Evolutionary conservation across 1,139 yeast species (phyloP).

Genomic region (Pichia sp.): DNA sequence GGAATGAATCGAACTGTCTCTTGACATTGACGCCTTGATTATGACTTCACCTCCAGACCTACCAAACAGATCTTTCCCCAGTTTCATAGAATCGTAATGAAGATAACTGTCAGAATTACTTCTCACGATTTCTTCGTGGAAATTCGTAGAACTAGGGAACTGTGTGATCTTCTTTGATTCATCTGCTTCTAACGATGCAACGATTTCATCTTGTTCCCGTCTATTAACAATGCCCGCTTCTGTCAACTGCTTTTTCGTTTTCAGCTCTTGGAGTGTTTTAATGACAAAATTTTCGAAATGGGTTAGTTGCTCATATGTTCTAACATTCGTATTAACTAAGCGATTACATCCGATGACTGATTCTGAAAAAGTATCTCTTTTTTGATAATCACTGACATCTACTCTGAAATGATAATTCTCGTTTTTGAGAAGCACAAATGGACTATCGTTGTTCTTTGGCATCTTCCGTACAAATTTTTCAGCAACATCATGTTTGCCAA

Average conservation of each 20-base stretch:
- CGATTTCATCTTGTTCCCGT: conserved; percentile 15
- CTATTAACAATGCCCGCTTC: conserved; percentile 21
- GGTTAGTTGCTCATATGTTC: conserved; percentile 19
- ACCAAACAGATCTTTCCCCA: conserved; percentile 10
- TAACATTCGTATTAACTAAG: conserved; percentile 1
- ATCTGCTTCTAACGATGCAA: conserved; percentile 12
- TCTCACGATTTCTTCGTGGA: conserved; percentile 11
- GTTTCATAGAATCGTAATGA: conserved; percentile 6
- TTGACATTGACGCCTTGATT: conserved; percentile 12
- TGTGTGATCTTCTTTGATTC: conserved; percentile 10
- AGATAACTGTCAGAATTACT: conserved; percentile 8
- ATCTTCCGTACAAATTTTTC: neutral
- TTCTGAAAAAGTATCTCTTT: neutral
- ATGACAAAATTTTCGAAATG: conserved; percentile 18
- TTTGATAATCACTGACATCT: conserved; percentile 6
- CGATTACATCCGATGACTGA: neutral
- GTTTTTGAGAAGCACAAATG: conserved; percentile 20
- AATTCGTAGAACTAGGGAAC: conserved; percentile 12
- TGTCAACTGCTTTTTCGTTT: conserved; percentile 14
- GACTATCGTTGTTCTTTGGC: neutral
- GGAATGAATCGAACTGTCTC: conserved; percentile 8
- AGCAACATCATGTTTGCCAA: conserved; percentile 20
- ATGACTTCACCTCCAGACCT: conserved; percentile 10
- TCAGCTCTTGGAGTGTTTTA: conserved; percentile 15
- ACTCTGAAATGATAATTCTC: conserved; percentile 22